Evolutionary conservation across 805 yeast genomes (phyloP).

Genomic region (Lachancea lanzarotensis): DNA sequence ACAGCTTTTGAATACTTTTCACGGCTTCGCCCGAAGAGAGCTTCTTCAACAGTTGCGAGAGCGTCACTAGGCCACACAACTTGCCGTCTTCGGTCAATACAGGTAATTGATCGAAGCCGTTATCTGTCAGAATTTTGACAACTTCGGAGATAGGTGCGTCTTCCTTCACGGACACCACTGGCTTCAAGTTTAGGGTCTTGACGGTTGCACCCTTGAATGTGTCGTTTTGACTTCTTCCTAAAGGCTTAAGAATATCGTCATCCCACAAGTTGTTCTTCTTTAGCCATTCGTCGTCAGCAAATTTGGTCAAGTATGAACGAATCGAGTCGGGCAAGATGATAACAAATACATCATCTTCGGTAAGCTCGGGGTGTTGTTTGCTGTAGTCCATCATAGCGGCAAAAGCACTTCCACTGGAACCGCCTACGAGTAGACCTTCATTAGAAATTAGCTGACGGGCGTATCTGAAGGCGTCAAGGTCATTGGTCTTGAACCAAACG

Average conservation of each 20-base stretch:
- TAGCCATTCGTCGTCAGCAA: slow-evolving; percentile 91
- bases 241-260: slow-evolving; percentile 35
- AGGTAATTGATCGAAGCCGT: slow-evolving; percentile 83
- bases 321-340: slow-evolving; percentile 82
- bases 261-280: slow-evolving; percentile 67
- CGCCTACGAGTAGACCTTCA: slow-evolving; percentile 85
- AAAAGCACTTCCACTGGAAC: slow-evolving; percentile 81
- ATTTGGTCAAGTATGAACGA: slow-evolving; percentile 80
- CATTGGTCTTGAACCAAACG: slow-evolving; percentile 82
- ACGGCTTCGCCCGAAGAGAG: slow-evolving; percentile 58
- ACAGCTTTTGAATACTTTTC: slow-evolving; percentile 38
- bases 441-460: slow-evolving; percentile 78
- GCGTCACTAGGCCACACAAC: slow-evolving; percentile 68
- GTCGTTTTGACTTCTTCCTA: slow-evolving; percentile 33
- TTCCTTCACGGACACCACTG: slow-evolving; percentile 67
- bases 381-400: slow-evolving; percentile 70
- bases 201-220: slow-evolving; percentile 53
- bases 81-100: slow-evolving; percentile 54
- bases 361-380: slow-evolving; percentile 50
- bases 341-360: slow-evolving; percentile 68
- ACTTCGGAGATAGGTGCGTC: slow-evolving; percentile 57
- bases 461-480: slow-evolving; percentile 67
- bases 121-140: slow-evolving; percentile 60
- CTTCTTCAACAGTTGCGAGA: slow-evolving; percentile 62
- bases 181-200: slow-evolving; percentile 63